A percentile compares a stretch with the other conserved stretches of the same genome.
Conservation (phyloP, 1,284 basidiomycete genomes). For the Fistulinella cinereoalba region DNA sequence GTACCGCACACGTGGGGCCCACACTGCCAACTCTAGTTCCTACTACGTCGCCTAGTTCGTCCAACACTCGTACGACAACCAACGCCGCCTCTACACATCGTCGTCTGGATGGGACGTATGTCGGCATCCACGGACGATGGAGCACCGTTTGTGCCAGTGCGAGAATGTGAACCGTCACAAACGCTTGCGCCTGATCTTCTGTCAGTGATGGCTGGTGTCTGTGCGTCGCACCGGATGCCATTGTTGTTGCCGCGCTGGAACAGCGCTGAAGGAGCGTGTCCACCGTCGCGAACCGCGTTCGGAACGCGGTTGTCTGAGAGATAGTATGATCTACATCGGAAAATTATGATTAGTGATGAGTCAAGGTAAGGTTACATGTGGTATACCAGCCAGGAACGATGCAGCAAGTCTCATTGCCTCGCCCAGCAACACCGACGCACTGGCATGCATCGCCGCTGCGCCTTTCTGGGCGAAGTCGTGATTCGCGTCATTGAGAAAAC, state of each 20-base stretch:
- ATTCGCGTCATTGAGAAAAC: slow-evolving; percentile 26
- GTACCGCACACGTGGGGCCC: slow-evolving; percentile 21
- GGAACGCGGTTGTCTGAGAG: slow-evolving; percentile 19
- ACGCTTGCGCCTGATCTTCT: slow-evolving; percentile 12
- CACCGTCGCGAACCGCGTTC: slow-evolving; percentile 30
- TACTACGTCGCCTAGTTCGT: slow-evolving; percentile 7
- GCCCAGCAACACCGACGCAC: slow-evolving; percentile 35
- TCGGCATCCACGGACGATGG: slow-evolving; percentile 31
- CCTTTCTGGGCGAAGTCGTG: slow-evolving; percentile 18
- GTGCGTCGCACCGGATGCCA: slow-evolving; percentile 2
- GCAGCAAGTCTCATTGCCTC: slow-evolving; percentile 29
- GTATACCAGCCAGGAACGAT: slow-evolving; percentile 29
- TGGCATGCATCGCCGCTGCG: slow-evolving; percentile 26
- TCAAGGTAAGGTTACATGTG: not conserved
- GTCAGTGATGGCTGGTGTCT: slow-evolving; percentile 16
- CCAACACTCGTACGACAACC: slow-evolving; percentile 13
- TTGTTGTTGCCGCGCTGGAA: slow-evolving; percentile 13
- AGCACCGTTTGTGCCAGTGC: slow-evolving; percentile 40
- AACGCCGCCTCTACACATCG: slow-evolving; percentile 30
- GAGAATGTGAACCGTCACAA: slow-evolving; percentile 19
- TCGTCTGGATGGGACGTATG: slow-evolving; percentile 25
- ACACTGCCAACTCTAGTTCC: slow-evolving; percentile 1
- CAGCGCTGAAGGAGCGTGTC: slow-evolving; percentile 37
- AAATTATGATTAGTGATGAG: not conserved
- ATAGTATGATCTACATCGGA: slow-evolving; percentile 23